Conservation (phyloP, 768 basidiomycete genomes). For the Naganishia vaughanmartiniae region DNA sequence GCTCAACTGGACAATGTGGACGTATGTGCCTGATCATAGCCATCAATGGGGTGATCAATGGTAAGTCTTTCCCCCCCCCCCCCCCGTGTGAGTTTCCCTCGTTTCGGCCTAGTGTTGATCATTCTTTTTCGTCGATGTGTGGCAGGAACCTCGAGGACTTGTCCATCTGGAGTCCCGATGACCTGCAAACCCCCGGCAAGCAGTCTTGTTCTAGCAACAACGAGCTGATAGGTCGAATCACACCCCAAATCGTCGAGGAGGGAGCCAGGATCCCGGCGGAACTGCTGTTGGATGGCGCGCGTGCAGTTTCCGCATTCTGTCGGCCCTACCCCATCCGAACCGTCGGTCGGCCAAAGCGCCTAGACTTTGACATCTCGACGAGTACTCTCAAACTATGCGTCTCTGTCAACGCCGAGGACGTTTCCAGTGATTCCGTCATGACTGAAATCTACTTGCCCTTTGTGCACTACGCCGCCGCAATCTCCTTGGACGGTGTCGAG, state of each 20-base stretch:
- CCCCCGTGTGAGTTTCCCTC: slow-evolving; percentile 41
- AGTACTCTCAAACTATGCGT: slow-evolving; percentile 70
- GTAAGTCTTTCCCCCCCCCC: slow-evolving; percentile 59
- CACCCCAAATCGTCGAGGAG: slow-evolving; percentile 35
- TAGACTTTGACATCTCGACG: slow-evolving; percentile 72
- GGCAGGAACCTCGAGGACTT: slow-evolving; percentile 48
- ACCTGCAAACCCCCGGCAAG: slow-evolving; percentile 25
- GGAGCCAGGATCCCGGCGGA: slow-evolving; percentile 40
- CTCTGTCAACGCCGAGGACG: slow-evolving; percentile 63
- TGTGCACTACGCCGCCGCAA: slow-evolving; percentile 71
- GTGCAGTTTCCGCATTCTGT: slow-evolving; percentile 79
- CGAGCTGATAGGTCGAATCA: slow-evolving; percentile 21
- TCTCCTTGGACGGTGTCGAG: slow-evolving; percentile 25
- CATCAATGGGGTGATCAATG: slow-evolving; percentile 93
- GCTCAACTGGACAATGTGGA: slow-evolving; percentile 82
- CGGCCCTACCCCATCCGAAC: slow-evolving; percentile 77
- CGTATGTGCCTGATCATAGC: slow-evolving; percentile 65
- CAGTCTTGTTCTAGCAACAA: slow-evolving; percentile 17
- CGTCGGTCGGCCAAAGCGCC: slow-evolving; percentile 66
- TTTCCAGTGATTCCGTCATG: slow-evolving; percentile 54
- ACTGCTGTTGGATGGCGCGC: slow-evolving; percentile 76
- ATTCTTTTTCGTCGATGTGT: not conserved
- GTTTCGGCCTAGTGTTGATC: not conserved
- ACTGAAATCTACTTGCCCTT: slow-evolving; percentile 90
- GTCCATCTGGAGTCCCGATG: slow-evolving; percentile 46